Evolutionary conservation across 768 basidiomycete species (phyloP).

Genomic region (Pholiota microspora): DNA sequence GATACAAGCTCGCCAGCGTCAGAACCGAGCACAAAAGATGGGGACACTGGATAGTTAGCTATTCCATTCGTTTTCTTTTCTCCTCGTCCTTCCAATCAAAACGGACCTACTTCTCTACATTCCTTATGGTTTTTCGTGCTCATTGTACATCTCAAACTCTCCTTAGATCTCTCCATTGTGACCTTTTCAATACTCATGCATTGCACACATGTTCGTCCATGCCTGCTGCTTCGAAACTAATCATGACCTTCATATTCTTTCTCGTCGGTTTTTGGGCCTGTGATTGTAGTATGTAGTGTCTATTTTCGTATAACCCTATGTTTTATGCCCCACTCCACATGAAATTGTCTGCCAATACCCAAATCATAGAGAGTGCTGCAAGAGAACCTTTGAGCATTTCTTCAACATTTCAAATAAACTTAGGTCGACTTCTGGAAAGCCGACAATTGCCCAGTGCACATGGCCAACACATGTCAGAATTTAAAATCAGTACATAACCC

Average conservation of each 20-base stretch:
- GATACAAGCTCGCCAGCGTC: conserved; percentile 42
- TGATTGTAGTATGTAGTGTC: conserved; percentile 9
- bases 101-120: neutral
- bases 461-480: neutral
- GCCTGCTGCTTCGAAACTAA: conserved; percentile 15
- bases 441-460: no score
- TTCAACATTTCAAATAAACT: no score
- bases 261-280: conserved; percentile 15
- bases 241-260: conserved; percentile 16
- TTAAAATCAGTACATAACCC: neutral
- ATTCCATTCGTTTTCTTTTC: conserved; percentile 12
- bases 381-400: no score
- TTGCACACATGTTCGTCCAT: conserved; percentile 3
- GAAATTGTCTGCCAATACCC: no score
- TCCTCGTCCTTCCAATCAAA: conserved; percentile 2
- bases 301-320: conserved; percentile 1
- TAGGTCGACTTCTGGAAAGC: no score
- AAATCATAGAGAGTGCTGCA: no score
- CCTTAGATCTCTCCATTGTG: conserved; percentile 11
- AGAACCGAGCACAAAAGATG: conserved; percentile 69
- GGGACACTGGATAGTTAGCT: conserved; percentile 60
- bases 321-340: neutral
- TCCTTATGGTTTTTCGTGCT: conserved; percentile 10
- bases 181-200: conserved; percentile 7
- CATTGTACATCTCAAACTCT: conserved; percentile 15